Percentiles rank a stretch among this genome's conserved stretches.
Conservation (phyloP, 2,329 filamentous ascomycete genomes). For the Penicillium nordicum region DNA sequence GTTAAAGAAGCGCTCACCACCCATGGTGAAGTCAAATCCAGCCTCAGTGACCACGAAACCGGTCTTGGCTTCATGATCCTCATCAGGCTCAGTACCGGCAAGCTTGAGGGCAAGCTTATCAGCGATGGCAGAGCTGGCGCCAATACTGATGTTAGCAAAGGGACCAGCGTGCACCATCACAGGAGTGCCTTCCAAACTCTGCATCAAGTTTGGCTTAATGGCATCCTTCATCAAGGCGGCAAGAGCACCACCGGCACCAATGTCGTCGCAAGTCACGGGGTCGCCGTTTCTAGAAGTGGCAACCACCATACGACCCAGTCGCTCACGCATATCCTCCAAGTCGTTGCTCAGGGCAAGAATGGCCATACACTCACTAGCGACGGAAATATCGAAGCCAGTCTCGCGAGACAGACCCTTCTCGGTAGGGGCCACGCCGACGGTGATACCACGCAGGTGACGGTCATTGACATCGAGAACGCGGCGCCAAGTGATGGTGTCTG, state of each 20-base stretch:
- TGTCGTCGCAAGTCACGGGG: conserved; percentile 91
- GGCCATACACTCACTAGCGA: conserved; percentile 97
- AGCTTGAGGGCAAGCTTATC: conserved; percentile 96
- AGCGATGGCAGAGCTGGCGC: conserved; percentile 89
- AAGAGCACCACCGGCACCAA: conserved; percentile 86
- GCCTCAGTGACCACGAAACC: conserved; percentile 96
- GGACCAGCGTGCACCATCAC: conserved; percentile 97
- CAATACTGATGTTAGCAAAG: conserved; percentile 97
- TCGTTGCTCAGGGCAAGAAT: conserved; percentile 90
- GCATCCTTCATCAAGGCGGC: conserved; percentile 96
- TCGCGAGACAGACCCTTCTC: conserved; percentile 85
- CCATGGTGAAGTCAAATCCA: conserved; percentile 99
- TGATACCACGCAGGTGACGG: conserved; percentile 84
- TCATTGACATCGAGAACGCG: conserved; percentile 97
- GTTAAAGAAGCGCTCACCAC: conserved; percentile 99
- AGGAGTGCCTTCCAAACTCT: conserved; percentile 92
- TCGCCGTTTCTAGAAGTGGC: conserved; percentile 81
- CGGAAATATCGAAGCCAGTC: conserved; percentile 96
- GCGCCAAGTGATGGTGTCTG: conserved; percentile 94
- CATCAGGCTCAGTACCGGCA: conserved; percentile 86
- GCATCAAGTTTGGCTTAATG: conserved; percentile 99
- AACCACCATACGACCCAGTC: conserved; percentile 92
- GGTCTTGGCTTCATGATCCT: conserved; percentile 75
- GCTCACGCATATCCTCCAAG: conserved; percentile 83
- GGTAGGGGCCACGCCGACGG: conserved; percentile 80